phyloP scores from a whole-genome alignment of 75 land plant genomes.

The Pinus taeda region DNA sequence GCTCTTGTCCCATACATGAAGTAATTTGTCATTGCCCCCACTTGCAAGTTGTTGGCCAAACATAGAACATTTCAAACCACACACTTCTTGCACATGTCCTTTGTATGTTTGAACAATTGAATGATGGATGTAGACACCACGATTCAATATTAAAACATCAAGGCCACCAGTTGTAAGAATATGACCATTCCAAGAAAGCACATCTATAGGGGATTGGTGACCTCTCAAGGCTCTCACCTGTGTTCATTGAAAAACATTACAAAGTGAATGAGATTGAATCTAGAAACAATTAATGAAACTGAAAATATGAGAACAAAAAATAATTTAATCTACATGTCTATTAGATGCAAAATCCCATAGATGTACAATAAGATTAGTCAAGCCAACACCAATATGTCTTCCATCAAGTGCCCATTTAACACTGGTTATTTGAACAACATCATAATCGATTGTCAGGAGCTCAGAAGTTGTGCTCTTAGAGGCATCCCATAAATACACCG shows the following conservation, averaged over 20 bases:
- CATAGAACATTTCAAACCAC: slow-evolving; percentile 75
- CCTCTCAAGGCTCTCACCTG: slow-evolving; percentile 64
- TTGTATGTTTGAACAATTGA: slow-evolving; percentile 33
- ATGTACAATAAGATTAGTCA: too few species aligned
- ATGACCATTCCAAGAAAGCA: slow-evolving; percentile 52
- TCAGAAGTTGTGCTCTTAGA: too few species aligned
- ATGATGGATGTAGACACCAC: slow-evolving; percentile 11
- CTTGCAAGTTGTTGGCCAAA: slow-evolving; percentile 31
- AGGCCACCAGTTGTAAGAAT: slow-evolving; percentile 64
- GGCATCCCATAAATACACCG: not conserved
- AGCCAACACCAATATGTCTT: too few species aligned
- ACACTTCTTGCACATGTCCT: slow-evolving; percentile 65
- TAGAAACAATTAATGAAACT: too few species aligned
- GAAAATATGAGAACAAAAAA: not conserved
- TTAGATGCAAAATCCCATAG: too few species aligned
- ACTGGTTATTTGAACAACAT: too few species aligned
- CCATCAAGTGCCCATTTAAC: too few species aligned
- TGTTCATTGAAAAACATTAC: not conserved
- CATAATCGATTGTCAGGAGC: too few species aligned
- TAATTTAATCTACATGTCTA: not conserved
- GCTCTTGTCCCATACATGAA: too few species aligned
- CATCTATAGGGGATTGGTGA: slow-evolving; percentile 19
- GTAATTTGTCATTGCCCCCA: too few species aligned
- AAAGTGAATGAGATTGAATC: too few species aligned
- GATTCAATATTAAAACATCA: too few species aligned